Base-by-base conservation (phyloP, 805 yeast species). In the Metschnikowia reukaufii region DNA sequence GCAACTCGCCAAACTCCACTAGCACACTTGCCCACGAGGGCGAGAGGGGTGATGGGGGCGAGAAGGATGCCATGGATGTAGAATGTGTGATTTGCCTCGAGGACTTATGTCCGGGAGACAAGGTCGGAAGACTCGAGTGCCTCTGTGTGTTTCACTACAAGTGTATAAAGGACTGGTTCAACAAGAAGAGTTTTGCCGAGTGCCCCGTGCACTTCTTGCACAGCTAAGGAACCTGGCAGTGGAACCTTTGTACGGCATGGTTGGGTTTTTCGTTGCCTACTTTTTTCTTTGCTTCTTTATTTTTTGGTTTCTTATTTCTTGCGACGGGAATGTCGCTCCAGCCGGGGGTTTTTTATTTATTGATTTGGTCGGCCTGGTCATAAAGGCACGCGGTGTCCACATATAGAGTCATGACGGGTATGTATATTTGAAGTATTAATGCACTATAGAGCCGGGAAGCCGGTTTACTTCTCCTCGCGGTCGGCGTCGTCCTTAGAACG, bases 21-120 rank as follows among this genome's bases (percentile, higher is more conserved):
- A 25, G 27, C 34, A 34, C 44, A 7, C 32, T 32, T 4, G 16
- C 32, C 3, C n/a, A 19, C 33, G 19, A 20, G 1, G 44, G 19
- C 33, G 48, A 43, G 17, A 49, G 43, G 51, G 12, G 35, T 48
- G 27, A 20, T 34, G 17, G 47, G 42, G 29, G 31, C 33, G 57
- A 54, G 27, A 54, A 68, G 21, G 73, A 42, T 33, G 39, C 42
- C 23, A 17, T 71, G 15, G 82, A 74, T 29, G 80, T 81, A 40
- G 98, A 94, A 64, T 94, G 99, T 64, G 92, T 89, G 13, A 92
- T 94, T 19, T 94, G 99, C 61, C 80, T 92, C 51, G 99, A 94
- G 62, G 96, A 88, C 16, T 81, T 91, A 63, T 67, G 70, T 39
- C 88, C 91, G 0, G 96, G 96, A 1, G 94, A 90, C 45, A 85